Evolutionary conservation across 352 stramenopile species (phyloP).

Genomic region (Pythium coloratum): DNA sequence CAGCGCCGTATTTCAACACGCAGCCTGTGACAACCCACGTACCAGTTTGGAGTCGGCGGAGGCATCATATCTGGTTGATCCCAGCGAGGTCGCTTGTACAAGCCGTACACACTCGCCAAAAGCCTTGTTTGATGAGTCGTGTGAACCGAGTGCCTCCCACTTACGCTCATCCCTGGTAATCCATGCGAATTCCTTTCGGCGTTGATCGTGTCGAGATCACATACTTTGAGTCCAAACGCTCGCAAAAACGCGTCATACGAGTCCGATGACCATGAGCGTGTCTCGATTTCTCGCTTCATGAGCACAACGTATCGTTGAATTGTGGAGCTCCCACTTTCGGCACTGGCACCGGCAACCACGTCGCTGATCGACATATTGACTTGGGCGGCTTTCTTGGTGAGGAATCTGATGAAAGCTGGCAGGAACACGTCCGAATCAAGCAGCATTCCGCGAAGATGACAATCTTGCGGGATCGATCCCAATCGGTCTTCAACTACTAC

Average conservation of each 20-base stretch:
- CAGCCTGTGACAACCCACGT: neutral
- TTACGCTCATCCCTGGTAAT: conserved; percentile 1
- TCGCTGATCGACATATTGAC: conserved; percentile 2
- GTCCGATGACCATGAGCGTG: neutral
- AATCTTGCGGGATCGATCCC: conserved; percentile 3
- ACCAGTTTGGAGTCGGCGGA: conserved; percentile 3
- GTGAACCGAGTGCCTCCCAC: neutral
- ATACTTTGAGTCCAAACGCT: conserved; percentile 11
- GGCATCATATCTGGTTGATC: conserved; percentile 14
- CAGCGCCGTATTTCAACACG: neutral
- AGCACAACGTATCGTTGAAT: conserved; percentile 16
- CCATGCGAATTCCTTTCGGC: neutral
- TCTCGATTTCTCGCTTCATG: conserved; percentile 7
- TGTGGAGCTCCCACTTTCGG: neutral
- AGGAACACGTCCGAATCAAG: conserved; percentile 16
- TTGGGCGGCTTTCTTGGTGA: conserved; percentile 10
- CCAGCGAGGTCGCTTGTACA: conserved; percentile 17
- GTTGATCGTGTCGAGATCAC: conserved; percentile 17
- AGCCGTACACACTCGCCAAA: conserved; percentile 12
- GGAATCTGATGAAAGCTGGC: conserved; percentile 5
- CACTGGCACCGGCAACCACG: neutral
- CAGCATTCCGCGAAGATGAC: conserved; percentile 4
- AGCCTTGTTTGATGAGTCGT: conserved; percentile 16
- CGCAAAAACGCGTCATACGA: conserved; percentile 4
- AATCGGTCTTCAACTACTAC: conserved; percentile 14